Conservation (phyloP, 805 yeast species). For the Dipodascus geniculatus region DNA sequence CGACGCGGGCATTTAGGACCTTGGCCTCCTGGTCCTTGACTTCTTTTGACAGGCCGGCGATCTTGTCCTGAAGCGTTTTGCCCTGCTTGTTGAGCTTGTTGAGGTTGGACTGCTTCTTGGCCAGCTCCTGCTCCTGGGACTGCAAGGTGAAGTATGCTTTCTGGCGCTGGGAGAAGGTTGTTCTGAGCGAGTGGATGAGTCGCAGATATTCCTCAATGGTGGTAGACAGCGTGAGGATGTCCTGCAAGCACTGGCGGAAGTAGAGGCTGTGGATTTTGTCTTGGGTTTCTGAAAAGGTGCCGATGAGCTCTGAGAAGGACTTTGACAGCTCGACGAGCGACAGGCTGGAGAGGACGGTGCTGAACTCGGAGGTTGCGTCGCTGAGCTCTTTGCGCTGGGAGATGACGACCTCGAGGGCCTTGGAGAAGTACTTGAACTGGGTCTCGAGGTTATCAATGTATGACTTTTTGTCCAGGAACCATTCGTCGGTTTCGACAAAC, state of each 20-base stretch:
- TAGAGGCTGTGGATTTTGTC: conserved; percentile 57
- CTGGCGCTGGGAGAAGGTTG: conserved; percentile 63
- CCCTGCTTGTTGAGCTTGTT: conserved; percentile 37
- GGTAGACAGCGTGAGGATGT: conserved; percentile 72
- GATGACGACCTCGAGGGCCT: conserved; percentile 62
- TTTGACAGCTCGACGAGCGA: conserved; percentile 67
- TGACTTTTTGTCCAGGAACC: conserved; percentile 54
- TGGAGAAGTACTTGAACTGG: conserved; percentile 57
- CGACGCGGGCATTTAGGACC: conserved; percentile 40
- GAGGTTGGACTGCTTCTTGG: conserved; percentile 35
- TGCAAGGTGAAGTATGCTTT: conserved; percentile 39
- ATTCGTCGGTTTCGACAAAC: conserved; percentile 67
- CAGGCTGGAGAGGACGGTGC: conserved; percentile 43
- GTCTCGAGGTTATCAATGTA: conserved; percentile 62
- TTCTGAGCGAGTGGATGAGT: conserved; percentile 59
- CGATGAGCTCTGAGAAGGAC: conserved; percentile 48
- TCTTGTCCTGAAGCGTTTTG: conserved; percentile 50
- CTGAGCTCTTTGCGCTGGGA: conserved; percentile 67
- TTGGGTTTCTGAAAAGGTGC: conserved; percentile 64
- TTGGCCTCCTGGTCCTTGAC: conserved; percentile 42
- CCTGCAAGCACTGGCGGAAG: conserved; percentile 72
- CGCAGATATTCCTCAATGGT: conserved; percentile 83
- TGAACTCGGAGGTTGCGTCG: conserved; percentile 55
- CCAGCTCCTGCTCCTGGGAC: conserved; percentile 34
- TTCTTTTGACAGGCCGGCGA: conserved; percentile 46